These are phyloP conservation scores for Phaeosphaeriaceae sp. DNA, from an alignment of 2,329 filamentous ascomycete species.

Conservation along the genomic window DNA sequence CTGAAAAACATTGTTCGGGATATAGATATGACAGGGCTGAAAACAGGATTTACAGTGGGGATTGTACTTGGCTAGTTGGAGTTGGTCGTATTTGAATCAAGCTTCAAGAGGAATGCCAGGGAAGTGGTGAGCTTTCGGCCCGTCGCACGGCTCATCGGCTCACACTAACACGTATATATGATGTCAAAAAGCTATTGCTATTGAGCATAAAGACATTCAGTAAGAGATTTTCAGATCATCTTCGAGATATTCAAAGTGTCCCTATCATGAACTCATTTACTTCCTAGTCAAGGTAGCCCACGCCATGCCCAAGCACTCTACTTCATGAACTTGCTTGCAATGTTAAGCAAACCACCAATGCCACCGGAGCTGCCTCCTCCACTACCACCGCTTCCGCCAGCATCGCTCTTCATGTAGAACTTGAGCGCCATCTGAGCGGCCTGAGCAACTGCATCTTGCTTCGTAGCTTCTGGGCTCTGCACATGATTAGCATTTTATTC, in stretches of 20 bases:
- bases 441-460: conserved; percentile 78
- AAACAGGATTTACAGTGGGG: background rate
- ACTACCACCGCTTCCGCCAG: conserved; percentile 48
- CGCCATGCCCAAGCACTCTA: no score
- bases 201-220: no score
- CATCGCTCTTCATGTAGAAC: conserved; percentile 84
- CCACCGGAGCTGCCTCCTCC: conserved; percentile 51
- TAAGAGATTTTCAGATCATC: no score
- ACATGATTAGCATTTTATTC: conserved; percentile 52
- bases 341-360: conserved; percentile 59
- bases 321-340: conserved; percentile 68
- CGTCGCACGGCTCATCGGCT: conserved; percentile 9
- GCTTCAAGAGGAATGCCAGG: background rate
- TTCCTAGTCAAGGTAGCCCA: no score
- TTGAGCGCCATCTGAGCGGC: conserved; percentile 88
- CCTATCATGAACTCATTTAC: no score
- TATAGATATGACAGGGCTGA: background rate
- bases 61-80: conserved; percentile 1
- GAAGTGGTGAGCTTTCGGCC: conserved; percentile 7
- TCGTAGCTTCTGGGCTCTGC: conserved; percentile 64
- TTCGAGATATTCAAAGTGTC: no score
- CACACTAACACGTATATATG: background rate
- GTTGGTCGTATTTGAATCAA: conserved; percentile 3
- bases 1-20: background rate
- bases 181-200: no score